Percentiles rank a stretch among this genome's conserved stretches.
Evolutionary conservation across 495 filamentous ascomycete genomes (phyloP).

Genomic region (Chaetomium fimeti): DNA sequence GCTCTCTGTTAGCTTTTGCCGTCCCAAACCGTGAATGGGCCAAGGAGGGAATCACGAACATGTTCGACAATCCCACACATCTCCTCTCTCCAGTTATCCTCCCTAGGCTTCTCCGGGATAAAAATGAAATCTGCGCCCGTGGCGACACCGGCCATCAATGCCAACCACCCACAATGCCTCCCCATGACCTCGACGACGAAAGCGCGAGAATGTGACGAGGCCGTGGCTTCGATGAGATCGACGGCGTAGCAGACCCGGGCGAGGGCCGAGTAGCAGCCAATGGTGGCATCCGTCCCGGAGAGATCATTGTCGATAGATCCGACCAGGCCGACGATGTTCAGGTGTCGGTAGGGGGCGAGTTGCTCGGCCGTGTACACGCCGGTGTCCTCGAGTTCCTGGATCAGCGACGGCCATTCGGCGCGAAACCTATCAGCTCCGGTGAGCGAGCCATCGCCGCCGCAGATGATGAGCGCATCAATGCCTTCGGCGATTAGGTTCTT

Average conservation of each 20-base stretch:
- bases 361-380: slow-evolving; percentile 68
- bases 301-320: slow-evolving; percentile 99
- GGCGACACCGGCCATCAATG: slow-evolving; percentile 92
- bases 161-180: slow-evolving; percentile 97
- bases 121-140: slow-evolving; percentile 97
- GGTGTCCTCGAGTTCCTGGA: slow-evolving; percentile 74
- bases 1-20: slow-evolving; percentile 8
- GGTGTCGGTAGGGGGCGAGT: slow-evolving; percentile 65
- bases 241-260: slow-evolving; percentile 89
- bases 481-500: slow-evolving; percentile 91
- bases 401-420: slow-evolving; percentile 80
- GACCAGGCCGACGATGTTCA: slow-evolving; percentile 95
- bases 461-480: slow-evolving; percentile 95
- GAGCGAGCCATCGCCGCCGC: slow-evolving; percentile 94
- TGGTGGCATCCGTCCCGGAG: slow-evolving; percentile 94
- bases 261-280: slow-evolving; percentile 93
- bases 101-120: slow-evolving; percentile 91
- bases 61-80: slow-evolving; percentile 82
- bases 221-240: slow-evolving; percentile 95
- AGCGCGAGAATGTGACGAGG: slow-evolving; percentile 91
- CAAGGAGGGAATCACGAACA: slow-evolving; percentile 46
- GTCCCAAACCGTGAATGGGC: neutral
- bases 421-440: slow-evolving; percentile 95
- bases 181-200: slow-evolving; percentile 99
- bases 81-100: slow-evolving; percentile 80